Base-by-base conservation (phyloP, 306 rosid species). In the Casuarina cunninghamiana region DNA sequence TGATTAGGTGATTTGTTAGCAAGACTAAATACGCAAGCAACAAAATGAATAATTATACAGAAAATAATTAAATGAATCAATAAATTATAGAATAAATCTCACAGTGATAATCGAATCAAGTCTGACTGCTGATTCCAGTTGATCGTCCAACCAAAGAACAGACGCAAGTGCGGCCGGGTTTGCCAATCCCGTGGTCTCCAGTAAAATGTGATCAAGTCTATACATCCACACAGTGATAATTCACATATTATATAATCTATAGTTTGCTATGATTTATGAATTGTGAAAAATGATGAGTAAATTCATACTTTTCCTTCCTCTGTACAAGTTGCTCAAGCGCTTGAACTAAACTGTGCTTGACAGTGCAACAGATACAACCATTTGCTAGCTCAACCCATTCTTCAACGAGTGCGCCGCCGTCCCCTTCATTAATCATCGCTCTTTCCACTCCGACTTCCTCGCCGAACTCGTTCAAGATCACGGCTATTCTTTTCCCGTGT, bases 381-480 rank as follows among this genome's bases (percentile, higher is more conserved):
- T 95, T 92, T 7, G 93, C 96, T 73, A 95, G 88, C 85, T 95
- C 98, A 80, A 95, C 96, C 98, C 98, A 95, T 83, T 95, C 98
- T 78, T 95, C 97, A 73, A 95, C 97, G 51, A 95, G 85, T 2
- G 97, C 95, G 57, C 97, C 97, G 2, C 88, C 92, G 70, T 92
- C 97, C 49, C 98, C 98, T 87, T 95, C 93, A 55, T 95, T 92
- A 19, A 95, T 95, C 98, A 95, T 88, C 0, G 98, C 98, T 46
- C 98, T 95, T 80, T 95, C 97, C 57, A 95, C 96, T 8, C 98
- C 98, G 77, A 95, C 87, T 81, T 95, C 98, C 84, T 95, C 97
- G 32, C 98, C 98, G 32, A 95, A 95, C 82, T 95, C 97, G 78
- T 95, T 95, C 83, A 95, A 76, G 80, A 92, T 95, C 72, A 95